Conservation (phyloP, 306 rosid genomes). For the Dalbergia cultrata region DNA sequence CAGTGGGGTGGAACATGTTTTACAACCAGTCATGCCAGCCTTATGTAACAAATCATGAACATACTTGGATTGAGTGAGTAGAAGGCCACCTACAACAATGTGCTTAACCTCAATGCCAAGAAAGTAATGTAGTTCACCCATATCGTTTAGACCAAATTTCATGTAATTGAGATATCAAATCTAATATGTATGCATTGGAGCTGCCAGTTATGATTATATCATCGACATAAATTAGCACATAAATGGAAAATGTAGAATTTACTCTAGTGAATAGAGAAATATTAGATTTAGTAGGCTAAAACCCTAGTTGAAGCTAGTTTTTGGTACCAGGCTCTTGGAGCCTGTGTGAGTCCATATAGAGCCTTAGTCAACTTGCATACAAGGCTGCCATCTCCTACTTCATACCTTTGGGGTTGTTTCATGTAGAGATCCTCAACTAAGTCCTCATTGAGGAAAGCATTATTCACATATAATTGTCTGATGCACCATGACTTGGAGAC, state of each 20-base stretch:
- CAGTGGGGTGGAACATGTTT: too few species aligned
- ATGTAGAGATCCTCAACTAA: background rate
- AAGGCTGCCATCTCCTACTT: background rate
- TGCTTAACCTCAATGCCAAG: too few species aligned
- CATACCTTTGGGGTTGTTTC: background rate
- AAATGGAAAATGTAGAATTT: too few species aligned
- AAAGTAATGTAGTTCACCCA: background rate
- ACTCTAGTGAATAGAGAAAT: background rate
- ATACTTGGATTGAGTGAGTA: too few species aligned
- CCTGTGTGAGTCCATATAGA: background rate
- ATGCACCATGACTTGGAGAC: background rate
- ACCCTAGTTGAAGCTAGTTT: background rate
- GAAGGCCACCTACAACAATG: accelerated
- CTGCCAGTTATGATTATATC: background rate
- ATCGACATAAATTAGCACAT: too few species aligned
- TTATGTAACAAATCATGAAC: too few species aligned
- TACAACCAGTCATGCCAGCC: too few species aligned
- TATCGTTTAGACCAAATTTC: background rate
- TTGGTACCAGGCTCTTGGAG: background rate
- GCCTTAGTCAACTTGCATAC: background rate
- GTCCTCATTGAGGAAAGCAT: background rate
- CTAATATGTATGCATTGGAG: background rate
- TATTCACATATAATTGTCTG: background rate
- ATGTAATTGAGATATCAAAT: too few species aligned
- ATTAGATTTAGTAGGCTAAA: background rate